Percentiles rank a stretch among this genome's conserved stretches.
Evolutionary conservation across 2,329 filamentous ascomycete genomes (phyloP).

Genomic region (Aspergillus sergii): DNA sequence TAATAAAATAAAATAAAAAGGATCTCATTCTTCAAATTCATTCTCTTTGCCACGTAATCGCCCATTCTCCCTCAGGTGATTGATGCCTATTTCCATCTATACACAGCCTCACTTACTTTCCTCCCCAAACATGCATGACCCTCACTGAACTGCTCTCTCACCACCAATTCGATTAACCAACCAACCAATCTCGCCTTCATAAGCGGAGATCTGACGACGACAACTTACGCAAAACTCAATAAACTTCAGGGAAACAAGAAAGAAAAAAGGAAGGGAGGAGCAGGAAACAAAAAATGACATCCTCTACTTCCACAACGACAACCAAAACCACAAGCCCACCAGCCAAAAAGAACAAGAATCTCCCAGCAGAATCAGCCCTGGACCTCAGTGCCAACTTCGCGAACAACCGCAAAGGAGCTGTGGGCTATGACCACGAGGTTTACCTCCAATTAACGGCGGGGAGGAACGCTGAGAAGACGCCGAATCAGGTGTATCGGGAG

Average conservation of each 20-base stretch:
- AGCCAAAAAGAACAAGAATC: not conserved
- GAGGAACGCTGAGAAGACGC: conserved; percentile 26
- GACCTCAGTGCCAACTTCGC: conserved; percentile 52
- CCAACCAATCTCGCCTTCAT: not conserved
- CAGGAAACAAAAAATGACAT: conserved; percentile 2
- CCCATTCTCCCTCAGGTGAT: not conserved
- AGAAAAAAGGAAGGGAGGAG: not conserved
- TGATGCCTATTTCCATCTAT: not conserved
- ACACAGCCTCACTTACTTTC: not conserved
- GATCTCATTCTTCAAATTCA: not conserved
- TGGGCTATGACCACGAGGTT: conserved; percentile 36
- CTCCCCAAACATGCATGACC: not conserved
- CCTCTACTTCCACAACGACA: conserved; percentile 1
- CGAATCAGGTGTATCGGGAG: conserved; percentile 35
- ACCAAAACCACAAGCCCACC: conserved; percentile 1
- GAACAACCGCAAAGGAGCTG: conserved; percentile 13
- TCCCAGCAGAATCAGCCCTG: conserved; percentile 45
- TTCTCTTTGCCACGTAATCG: not conserved
- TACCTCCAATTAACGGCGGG: conserved; percentile 33
- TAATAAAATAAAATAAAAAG: not conserved
- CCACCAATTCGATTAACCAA: not conserved
- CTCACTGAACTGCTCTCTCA: not conserved
- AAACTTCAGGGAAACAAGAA: not conserved
- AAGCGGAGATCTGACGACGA: not conserved
- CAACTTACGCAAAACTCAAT: not conserved